Conservation (phyloP, 192 early-diverging fungal genomes). For the Coemansia sp. region DNA sequence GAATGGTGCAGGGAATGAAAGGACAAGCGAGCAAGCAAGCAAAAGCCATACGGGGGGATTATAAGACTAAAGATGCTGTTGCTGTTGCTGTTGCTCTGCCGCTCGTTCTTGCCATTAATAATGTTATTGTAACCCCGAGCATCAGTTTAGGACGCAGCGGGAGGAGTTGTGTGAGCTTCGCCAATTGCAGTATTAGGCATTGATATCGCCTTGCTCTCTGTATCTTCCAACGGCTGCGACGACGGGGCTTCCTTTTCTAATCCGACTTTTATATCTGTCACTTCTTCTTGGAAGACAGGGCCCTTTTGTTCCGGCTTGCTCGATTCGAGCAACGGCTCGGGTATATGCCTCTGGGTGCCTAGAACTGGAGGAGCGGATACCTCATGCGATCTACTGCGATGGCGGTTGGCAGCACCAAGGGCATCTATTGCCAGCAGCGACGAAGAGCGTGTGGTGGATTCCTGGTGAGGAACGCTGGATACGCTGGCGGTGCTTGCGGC, state of each 20-base stretch:
- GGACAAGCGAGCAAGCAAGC: too few species aligned
- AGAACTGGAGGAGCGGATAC: conserved; percentile 23
- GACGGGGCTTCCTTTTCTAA: not conserved
- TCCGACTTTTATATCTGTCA: not conserved
- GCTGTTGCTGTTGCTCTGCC: too few species aligned
- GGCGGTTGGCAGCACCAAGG: conserved; percentile 24
- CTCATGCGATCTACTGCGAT: conserved; percentile 45
- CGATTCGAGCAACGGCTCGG: conserved; percentile 13
- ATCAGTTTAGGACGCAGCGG: too few species aligned
- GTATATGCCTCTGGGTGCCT: conserved; percentile 6
- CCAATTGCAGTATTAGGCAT: too few species aligned
- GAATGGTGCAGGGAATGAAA: too few species aligned
- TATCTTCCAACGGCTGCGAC: not conserved
- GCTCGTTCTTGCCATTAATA: too few species aligned
- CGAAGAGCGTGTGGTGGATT: conserved; percentile 12
- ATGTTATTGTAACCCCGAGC: too few species aligned
- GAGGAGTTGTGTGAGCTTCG: too few species aligned
- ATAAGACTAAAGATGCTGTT: too few species aligned
- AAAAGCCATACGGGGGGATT: too few species aligned
- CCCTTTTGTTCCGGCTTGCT: not conserved
- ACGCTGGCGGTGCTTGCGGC: conserved; percentile 27
- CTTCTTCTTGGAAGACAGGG: not conserved
- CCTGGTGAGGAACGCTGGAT: conserved; percentile 8
- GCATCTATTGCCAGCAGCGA: conserved; percentile 30
- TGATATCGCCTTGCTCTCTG: not conserved